phyloP scores from a whole-genome alignment of 2,329 filamentous ascomycete species.

The Aureobasidium sp. region DNA sequence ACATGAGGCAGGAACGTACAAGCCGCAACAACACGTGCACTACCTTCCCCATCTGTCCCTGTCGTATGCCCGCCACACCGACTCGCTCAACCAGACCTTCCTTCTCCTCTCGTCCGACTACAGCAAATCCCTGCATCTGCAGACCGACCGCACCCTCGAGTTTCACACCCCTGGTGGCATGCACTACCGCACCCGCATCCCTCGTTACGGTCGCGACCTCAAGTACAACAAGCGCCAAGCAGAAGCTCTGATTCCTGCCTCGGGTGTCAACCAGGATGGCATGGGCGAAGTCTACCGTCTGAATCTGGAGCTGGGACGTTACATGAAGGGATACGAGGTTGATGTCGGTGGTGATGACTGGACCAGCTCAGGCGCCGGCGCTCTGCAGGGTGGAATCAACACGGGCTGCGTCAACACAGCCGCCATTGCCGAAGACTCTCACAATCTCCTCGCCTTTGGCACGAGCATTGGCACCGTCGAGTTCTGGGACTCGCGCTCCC shows the following conservation, averaged over 20 bases:
- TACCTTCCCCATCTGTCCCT: slow-evolving; percentile 87
- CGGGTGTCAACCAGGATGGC: slow-evolving; percentile 78
- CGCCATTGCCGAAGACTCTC: slow-evolving; percentile 78
- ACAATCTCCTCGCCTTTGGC: slow-evolving; percentile 87
- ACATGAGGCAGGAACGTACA: slow-evolving; percentile 49
- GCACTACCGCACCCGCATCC: slow-evolving; percentile 83
- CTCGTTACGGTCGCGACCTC: slow-evolving; percentile 84
- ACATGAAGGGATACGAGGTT: slow-evolving; percentile 89
- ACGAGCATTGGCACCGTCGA: slow-evolving; percentile 94
- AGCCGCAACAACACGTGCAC: slow-evolving; percentile 90
- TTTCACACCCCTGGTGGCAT: slow-evolving; percentile 86
- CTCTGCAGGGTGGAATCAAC: slow-evolving; percentile 78
- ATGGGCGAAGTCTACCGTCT: slow-evolving; percentile 87
- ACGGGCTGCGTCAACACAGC: slow-evolving; percentile 82
- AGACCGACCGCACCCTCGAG: slow-evolving; percentile 83
- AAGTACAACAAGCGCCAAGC: slow-evolving; percentile 75
- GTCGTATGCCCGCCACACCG: slow-evolving; percentile 89
- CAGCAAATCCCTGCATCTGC: slow-evolving; percentile 87
- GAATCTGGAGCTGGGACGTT: slow-evolving; percentile 85
- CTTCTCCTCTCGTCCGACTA: slow-evolving; percentile 83
- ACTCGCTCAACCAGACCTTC: slow-evolving; percentile 86
- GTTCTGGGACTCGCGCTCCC: slow-evolving; percentile 87
- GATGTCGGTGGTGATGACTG: slow-evolving; percentile 82
- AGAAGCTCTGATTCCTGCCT: slow-evolving; percentile 79
- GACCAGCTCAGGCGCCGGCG: slow-evolving; percentile 56